These are phyloP conservation scores for Thuidium tamariscinum DNA, from an alignment of 225 moss, liverwort and hornwort genomes.

Conservation along the genomic window DNA sequence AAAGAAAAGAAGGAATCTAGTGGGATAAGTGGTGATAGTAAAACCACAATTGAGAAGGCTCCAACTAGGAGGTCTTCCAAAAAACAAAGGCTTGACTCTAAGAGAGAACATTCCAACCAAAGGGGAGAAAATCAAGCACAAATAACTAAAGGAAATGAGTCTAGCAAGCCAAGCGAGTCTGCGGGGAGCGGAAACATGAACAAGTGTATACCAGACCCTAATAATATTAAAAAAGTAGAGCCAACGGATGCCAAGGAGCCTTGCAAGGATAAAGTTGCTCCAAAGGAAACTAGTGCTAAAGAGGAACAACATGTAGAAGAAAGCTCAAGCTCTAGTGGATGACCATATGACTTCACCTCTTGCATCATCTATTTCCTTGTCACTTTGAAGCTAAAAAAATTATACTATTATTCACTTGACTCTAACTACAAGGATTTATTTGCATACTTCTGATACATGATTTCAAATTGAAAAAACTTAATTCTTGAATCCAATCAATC, in stretches of 20 bases:
- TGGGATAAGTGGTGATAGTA: neutral
- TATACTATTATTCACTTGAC: neutral
- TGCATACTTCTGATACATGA: neutral
- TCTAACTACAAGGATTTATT: neutral
- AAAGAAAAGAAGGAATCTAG: neutral
- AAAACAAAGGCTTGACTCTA: neutral
- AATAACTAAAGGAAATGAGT: neutral
- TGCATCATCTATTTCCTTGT: neutral
- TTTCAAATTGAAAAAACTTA: neutral
- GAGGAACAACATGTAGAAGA: neutral
- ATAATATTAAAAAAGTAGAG: neutral
- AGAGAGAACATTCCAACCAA: neutral
- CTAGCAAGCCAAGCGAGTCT: slow-evolving; percentile 9
- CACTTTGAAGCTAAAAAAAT: neutral
- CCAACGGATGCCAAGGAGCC: neutral
- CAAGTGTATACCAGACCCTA: neutral
- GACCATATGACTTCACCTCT: neutral
- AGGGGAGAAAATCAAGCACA: neutral
- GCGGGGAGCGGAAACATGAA: slow-evolving; percentile 10
- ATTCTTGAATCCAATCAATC: neutral
- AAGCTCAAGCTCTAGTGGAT: slow-evolving; percentile 29
- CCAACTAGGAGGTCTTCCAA: neutral
- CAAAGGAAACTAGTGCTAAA: neutral
- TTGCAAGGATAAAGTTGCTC: neutral
- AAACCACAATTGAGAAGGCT: slow-evolving; percentile 1